Base-by-base conservation (phyloP, 2,329 filamentous ascomycete genomes). In the Verticillium klebahnii region DNA sequence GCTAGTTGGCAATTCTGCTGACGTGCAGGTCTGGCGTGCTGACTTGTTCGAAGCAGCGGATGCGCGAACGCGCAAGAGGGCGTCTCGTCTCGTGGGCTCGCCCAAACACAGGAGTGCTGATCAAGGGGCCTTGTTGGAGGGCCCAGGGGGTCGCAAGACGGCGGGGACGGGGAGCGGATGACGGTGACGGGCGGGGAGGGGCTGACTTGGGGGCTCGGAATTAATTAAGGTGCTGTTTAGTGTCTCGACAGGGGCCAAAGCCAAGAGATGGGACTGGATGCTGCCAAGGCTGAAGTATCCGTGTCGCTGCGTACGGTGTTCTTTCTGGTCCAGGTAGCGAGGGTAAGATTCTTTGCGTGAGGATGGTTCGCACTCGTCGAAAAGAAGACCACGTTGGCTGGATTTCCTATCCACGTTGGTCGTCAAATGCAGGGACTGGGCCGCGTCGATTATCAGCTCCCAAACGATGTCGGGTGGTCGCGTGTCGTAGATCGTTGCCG, bases 201-300 rank as follows among this genome's bases (percentile, higher is more conserved):
- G 31, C 31, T 57, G 57, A 23, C 25, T 31, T 58, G 23, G 57
- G 23, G 15, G 45, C 57, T 58, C 37, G 57, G 31, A 58, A 50
- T 58, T 50, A 58, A 50, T 58, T 58, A 58, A 58, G 57, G 36
- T 58, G 19, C 57, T 40, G 29, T 29, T 50, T 58, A 58, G 57
- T 58, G 57, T 23, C 25, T 40, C 15, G 25, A 39, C 37, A 58
- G 29, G 57, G 56, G 56, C 3, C 39, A 37, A 34, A 50, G 57
- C 57, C 57, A 58, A 58, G 57, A 58, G 57, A 58, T 58, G 57
- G 25, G 57, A 58, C 29, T 40, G 57, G 57, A 50, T 45, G 37
- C 19, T 14, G 45, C 45, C 45, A 50, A 50, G 45, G n/a, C 45
- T 23, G 9, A 25, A 7, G 45, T 50, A 23, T 23, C 17, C 45